These are phyloP conservation scores for Biancaea sappan DNA, from an alignment of 306 rosid genomes.

Conservation along the genomic window DNA sequence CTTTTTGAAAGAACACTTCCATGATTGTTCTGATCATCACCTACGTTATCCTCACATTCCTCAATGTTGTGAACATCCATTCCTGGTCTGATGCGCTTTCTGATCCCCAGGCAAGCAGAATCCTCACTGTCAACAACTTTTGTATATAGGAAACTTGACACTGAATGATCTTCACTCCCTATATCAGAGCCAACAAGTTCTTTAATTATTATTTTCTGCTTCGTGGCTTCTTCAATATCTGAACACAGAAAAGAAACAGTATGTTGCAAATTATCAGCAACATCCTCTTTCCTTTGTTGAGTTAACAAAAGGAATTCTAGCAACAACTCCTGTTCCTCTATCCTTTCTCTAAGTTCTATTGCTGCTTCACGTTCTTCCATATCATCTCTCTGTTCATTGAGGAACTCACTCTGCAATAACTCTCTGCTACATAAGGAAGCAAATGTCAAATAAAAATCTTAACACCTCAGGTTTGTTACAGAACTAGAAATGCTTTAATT, in stretches of 20 bases:
- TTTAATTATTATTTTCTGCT: constrained; percentile 58
- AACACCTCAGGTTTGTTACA: constrained; percentile 12
- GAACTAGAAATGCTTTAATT: not conserved
- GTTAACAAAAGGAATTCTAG: constrained; percentile 77
- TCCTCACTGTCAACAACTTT: constrained; percentile 53
- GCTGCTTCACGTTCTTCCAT: constrained; percentile 87
- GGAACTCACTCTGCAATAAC: constrained; percentile 76
- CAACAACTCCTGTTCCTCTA: constrained; percentile 83
- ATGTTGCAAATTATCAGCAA: constrained; percentile 71
- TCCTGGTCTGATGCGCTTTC: constrained; percentile 73
- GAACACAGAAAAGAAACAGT: constrained; percentile 75
- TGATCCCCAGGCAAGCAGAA: constrained; percentile 54
- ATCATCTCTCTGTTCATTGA: constrained; percentile 75
- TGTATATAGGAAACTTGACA: constrained; percentile 66
- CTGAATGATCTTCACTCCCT: constrained; percentile 49
- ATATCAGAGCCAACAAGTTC: constrained; percentile 49
- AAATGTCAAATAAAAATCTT: constrained; percentile 29
- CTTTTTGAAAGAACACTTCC: constrained; percentile 56
- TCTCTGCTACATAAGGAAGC: constrained; percentile 65
- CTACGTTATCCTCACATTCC: constrained; percentile 62
- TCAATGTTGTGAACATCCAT: constrained; percentile 38
- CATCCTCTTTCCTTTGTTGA: constrained; percentile 77
- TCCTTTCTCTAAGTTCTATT: constrained; percentile 67
- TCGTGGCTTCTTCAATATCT: constrained; percentile 82
- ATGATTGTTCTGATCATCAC: constrained; percentile 43